These are phyloP conservation scores for Candida tropicalis DNA, from an alignment of 1,139 yeast species.

Conservation along the genomic window DNA sequence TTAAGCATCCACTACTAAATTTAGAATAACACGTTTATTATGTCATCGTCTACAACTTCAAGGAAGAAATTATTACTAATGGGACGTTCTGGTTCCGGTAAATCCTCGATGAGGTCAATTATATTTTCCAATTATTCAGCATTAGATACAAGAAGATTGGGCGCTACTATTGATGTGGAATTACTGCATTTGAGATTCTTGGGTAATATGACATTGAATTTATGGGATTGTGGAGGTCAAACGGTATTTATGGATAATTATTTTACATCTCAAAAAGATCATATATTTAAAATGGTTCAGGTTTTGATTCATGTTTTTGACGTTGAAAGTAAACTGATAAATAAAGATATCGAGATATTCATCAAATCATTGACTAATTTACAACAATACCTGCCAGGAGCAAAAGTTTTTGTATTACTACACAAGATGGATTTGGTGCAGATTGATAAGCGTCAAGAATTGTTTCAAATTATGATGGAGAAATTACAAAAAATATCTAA, in stretches of 20 bases:
- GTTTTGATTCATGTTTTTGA: slow-evolving; percentile 97
- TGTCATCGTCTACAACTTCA: slow-evolving; percentile 30
- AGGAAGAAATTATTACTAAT: slow-evolving; percentile 49
- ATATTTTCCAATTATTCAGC: slow-evolving; percentile 96
- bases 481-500: slow-evolving; percentile 76
- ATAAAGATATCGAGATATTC: slow-evolving; percentile 91
- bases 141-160: slow-evolving; percentile 89
- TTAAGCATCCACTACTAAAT: too few relatives aligned
- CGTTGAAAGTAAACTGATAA: slow-evolving; percentile 88
- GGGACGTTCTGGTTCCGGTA: slow-evolving; percentile 98
- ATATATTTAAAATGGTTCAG: slow-evolving; percentile 93
- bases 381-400: slow-evolving; percentile 84
- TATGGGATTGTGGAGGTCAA: slow-evolving; percentile 99
- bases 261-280: slow-evolving; percentile 82
- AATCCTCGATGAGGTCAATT: slow-evolving; percentile 95
- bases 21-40: slow-evolving; percentile 10
- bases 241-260: slow-evolving; percentile 97
- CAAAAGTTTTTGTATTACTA: slow-evolving; percentile 85
- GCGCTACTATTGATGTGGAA: slow-evolving; percentile 97
- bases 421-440: slow-evolving; percentile 98
- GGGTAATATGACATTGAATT: slow-evolving; percentile 91
- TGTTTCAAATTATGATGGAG: slow-evolving; percentile 82
- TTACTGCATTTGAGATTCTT: slow-evolving; percentile 91
- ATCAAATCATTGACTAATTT: slow-evolving; percentile 80
- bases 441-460: slow-evolving; percentile 79